Evolutionary conservation across 2,329 filamentous ascomycete genomes (phyloP).

Genomic region (Domatiomyces catenatus): DNA sequence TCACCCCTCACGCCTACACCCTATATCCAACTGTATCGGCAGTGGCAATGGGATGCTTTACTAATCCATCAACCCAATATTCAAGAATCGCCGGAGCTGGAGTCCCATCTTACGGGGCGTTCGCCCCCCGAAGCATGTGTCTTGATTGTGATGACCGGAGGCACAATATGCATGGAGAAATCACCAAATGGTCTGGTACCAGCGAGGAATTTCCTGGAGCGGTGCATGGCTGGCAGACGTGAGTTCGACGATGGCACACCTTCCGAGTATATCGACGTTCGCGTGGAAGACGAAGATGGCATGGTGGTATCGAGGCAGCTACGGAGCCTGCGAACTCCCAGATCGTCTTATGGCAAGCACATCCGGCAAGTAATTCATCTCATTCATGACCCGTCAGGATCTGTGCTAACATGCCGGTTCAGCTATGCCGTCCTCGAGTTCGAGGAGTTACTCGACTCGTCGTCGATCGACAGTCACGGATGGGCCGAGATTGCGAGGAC

Average conservation of each 20-base stretch:
- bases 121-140: slow-evolving; percentile 56
- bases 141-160: slow-evolving; percentile 76
- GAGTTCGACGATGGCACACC: slow-evolving; percentile 69
- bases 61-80: not conserved
- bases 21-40: not conserved
- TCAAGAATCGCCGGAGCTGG: slow-evolving; percentile 1
- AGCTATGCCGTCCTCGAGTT: slow-evolving; percentile 71
- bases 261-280: slow-evolving; percentile 40
- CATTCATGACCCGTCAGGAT: not conserved
- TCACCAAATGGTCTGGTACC: slow-evolving; percentile 68
- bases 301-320: slow-evolving; percentile 31
- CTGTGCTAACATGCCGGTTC: slow-evolving; percentile 1
- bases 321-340: slow-evolving; percentile 61
- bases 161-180: slow-evolving; percentile 73
- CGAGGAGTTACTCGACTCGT: slow-evolving; percentile 69
- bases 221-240: slow-evolving; percentile 64
- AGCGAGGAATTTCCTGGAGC: slow-evolving; percentile 63
- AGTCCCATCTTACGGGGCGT: not conserved
- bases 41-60: not conserved
- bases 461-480: slow-evolving; percentile 70
- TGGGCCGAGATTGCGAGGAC: slow-evolving; percentile 72
- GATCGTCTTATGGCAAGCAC: slow-evolving; percentile 63
- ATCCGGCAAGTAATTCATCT: slow-evolving; percentile 37
- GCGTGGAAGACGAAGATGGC: slow-evolving; percentile 35
- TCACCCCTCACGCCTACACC: too few species aligned